Base-by-base conservation (phyloP, 2,329 filamentous ascomycete species). In the Penicillium sp. region DNA sequence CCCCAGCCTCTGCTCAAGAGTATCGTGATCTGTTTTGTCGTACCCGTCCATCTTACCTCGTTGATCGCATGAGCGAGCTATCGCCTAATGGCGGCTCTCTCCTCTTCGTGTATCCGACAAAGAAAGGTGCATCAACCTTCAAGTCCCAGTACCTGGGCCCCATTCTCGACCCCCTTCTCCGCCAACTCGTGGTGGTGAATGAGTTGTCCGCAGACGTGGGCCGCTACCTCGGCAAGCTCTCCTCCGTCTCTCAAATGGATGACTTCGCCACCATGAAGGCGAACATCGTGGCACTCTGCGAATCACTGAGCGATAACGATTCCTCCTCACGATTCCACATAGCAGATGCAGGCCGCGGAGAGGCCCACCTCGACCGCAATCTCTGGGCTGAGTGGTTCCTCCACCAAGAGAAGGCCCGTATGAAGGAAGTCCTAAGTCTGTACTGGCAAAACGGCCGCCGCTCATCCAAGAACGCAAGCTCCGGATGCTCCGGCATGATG, bases 341-440 rank as follows among this genome's bases (percentile, higher is more conserved):
- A 3, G 74, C 81, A 1, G 79, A 85, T 62, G 76, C 84, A 2
- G 76, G 80, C 5, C 81, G 78, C 58, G 78, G 84, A 40, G 77
- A 79, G 54, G 79, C 84, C 17, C 64, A 74, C 1, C 72, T 87
- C 3, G 78, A 81, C 51, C 77, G 83, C 29, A 74, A 78, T 21
- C 77, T 81, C 2, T 88, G 86, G 86, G 79, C 81, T 33, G 82
- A 86, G 56, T 87, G 85, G 85, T 88, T 83, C 78, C 81, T 84
- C 46, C 84, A 86, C 66, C 86, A 88, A 67, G 86, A 88, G 68
- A 84, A 84, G 64, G 76, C 80, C 12, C 78, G 85, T 15, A 81
- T 87, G 50, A 80, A 83, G 58, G 81, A 82, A 31, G 75, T 81
- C 6, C 69, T 80, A 50, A 73, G 69, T 38, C 54, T 73, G 21